phyloP scores from a whole-genome alignment of 1,284 basidiomycete species.

The Naganishia sp. region DNA sequence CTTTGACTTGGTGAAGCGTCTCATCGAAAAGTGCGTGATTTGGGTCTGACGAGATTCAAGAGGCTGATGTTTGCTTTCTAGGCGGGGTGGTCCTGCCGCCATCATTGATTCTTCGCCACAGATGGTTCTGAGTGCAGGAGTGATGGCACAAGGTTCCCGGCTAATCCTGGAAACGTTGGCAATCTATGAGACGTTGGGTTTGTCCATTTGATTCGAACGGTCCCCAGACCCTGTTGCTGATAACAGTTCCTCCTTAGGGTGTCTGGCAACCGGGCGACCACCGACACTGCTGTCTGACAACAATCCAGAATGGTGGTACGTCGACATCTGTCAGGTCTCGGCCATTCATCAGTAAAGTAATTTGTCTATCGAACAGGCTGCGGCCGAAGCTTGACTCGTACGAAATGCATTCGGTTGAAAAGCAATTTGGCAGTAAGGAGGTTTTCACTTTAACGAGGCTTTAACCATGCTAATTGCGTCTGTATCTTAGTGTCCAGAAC shows the following conservation, averaged over 20 bases:
- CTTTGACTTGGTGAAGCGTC: slow-evolving; percentile 55
- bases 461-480: background rate
- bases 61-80: slow-evolving; percentile 27
- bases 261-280: slow-evolving; percentile 55
- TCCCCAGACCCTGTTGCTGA: too few relatives aligned
- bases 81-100: slow-evolving; percentile 53
- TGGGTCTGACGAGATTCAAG: background rate
- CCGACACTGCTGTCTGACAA: slow-evolving; percentile 54
- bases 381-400: slow-evolving; percentile 42
- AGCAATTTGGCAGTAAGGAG: slow-evolving; percentile 57
- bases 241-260: slow-evolving; percentile 43
- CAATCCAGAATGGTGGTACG: slow-evolving; percentile 56
- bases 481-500: slow-evolving; percentile 44
- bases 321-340: slow-evolving; percentile 35
- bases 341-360: slow-evolving; percentile 25
- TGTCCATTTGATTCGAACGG: slow-evolving; percentile 29
- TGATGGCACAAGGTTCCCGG: slow-evolving; percentile 54
- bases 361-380: background rate
- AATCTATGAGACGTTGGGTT: slow-evolving; percentile 58
- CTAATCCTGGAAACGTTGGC: slow-evolving; percentile 58
- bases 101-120: slow-evolving; percentile 46
- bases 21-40: slow-evolving; percentile 53
- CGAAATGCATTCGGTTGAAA: slow-evolving; percentile 57
- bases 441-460: slow-evolving; percentile 28
- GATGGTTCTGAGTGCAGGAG: slow-evolving; percentile 45